Base-by-base conservation (phyloP, 805 yeast genomes). In the Wickerhamomyces ciferrii region DNA sequence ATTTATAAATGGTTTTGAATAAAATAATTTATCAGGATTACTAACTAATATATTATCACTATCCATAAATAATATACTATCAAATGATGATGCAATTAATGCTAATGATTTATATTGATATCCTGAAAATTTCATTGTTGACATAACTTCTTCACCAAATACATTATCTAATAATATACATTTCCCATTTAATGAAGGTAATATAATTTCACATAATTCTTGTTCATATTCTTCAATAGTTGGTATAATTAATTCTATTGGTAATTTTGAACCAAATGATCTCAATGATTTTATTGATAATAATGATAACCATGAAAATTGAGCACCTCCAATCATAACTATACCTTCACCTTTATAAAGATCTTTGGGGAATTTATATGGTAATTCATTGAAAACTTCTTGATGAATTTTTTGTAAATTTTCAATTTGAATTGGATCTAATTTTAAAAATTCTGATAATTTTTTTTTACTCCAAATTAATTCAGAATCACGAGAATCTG, bases 51-150 rank as follows among this genome's bases (percentile, higher is more conserved):
- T 67, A 52, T 85, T 81, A 65, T 89, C 96, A 44, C 91, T 80
- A 57, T 89, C 97, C 53, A 87, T 62, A 44, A 87, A 70, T 53
- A 87, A 69, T 14, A 85, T 82, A 50, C 86, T 79, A 53, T 87
- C 87, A 63, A 88, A 89, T 42, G 83, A 74, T 1, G 96, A 86
- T 9, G 85, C 82, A 48, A 89, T 68, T 32, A 89, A 58, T 0
- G 96, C 89, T 47, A 87, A 70, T 0, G 83, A 75, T 61, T 87
- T 88, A 59, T 76, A 78, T 56, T 87, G 94, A 61, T 82, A 87
- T 6, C 81, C 83, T 40, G 70, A 68, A 45, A 84, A 75, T 39
- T 71, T 69, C 45, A 83, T 78, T 46, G 67, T 66, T 32, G 62
- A 52, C 59, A 78, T 64, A 6, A 79, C 72, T 2, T 70, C 70